Evolutionary conservation across 768 basidiomycete genomes (phyloP), one percentile per base, ranked within the genome.

Genomic region (Psilocybe tampanensis): DNA sequence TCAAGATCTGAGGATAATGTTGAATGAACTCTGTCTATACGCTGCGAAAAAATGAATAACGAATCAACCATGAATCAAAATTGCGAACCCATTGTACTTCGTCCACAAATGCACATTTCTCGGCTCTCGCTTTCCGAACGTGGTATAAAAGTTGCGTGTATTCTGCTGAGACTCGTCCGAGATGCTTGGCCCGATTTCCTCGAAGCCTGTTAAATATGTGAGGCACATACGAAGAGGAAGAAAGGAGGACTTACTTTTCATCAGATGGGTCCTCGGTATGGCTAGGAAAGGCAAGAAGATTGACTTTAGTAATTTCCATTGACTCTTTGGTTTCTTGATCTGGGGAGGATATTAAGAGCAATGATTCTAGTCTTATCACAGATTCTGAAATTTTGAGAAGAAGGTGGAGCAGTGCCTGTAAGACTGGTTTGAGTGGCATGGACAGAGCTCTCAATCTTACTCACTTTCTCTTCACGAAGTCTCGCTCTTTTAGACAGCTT

Each of bases 121-220:
- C 90, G 9, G 74, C 73, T 6, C 83, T 78, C 11, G 95, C 94
- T 70, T 97, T 96, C 18, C 85, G 82, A 22, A 85, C 82, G 62
- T 97, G 91, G 69, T 99, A 99, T 22, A 94, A 78, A 18, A 98
- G 80, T 67, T 98, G 95, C 9, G 85, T 91, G 68, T 96, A 98
- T 72, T 98, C 97, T 8, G 86, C 80, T 13, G 95, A 93, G 24
- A 95, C 90, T 49, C 95, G 84, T 11, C 83, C 80, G 13, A 96
- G 78, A 68, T 94, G 91, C 68, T 94, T 92, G 29, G 89, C 86
- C 44, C 86, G 80, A 67, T 84, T 86, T 8, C 82, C 83, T 60
- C 79, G 83, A 36, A 77, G 72, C 66, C 88, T 90, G 19, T 3
- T 29, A 29, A 12, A 65, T 47, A 56, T 44, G 21, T 44, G 17